These are phyloP conservation scores for Helicosporidium sp. DNA, from an alignment of 139 green algal genomes.

Conservation along the genomic window DNA sequence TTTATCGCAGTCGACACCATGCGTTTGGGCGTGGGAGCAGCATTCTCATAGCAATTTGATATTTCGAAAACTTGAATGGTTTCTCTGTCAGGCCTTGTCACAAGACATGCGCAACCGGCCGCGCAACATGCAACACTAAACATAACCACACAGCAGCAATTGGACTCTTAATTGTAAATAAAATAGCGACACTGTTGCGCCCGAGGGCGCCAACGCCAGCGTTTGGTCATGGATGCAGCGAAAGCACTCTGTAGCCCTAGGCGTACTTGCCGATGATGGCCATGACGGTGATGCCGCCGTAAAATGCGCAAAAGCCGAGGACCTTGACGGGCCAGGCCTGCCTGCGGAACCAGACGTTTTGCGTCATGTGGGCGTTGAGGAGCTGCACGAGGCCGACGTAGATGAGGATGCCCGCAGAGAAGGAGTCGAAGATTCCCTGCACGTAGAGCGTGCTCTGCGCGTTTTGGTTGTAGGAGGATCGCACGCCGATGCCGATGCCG, in stretches of 20 bases:
- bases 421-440: conserved; percentile 32
- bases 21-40: too few relatives aligned
- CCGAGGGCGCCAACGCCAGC: too few relatives aligned
- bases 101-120: too few relatives aligned
- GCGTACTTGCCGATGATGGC: conserved; percentile 7
- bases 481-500: conserved; percentile 30
- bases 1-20: too few relatives aligned
- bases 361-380: conserved; percentile 15
- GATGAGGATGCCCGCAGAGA: conserved; percentile 36
- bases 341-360: conserved; percentile 3
- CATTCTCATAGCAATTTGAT: too few relatives aligned
- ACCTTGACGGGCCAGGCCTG: conserved; percentile 1
- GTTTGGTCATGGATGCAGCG: too few relatives aligned
- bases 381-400: conserved; percentile 45
- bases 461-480: conserved; percentile 19
- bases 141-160: too few relatives aligned
- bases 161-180: too few relatives aligned
- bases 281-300: conserved; percentile 9
- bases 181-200: not conserved
- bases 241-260: too few relatives aligned
- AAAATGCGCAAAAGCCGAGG: conserved; percentile 5
- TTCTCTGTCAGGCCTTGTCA: too few relatives aligned
- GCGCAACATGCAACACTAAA: too few relatives aligned
- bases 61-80: too few relatives aligned
- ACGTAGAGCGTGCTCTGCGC: conserved; percentile 9